Conservation (phyloP, 352 stramenopile species). For the Phytopythium litorale region DNA sequence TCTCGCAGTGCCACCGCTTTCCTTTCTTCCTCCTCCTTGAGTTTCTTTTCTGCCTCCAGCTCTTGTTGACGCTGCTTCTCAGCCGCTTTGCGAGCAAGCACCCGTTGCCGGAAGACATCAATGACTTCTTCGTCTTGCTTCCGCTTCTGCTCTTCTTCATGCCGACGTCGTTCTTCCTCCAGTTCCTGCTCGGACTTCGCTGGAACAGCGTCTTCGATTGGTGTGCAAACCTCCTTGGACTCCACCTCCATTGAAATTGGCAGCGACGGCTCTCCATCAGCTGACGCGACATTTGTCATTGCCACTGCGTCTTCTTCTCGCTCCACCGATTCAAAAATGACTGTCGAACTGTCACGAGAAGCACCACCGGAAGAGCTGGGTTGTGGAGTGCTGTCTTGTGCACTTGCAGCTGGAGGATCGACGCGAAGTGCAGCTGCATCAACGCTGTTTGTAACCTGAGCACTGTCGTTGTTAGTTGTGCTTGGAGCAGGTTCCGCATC, state of each 20-base stretch:
- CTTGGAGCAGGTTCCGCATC: background rate
- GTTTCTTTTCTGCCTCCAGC: conserved; percentile 29
- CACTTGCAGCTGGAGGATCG: background rate
- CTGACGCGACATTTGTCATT: background rate
- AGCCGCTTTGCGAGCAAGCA: conserved; percentile 54
- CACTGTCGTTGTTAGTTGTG: background rate
- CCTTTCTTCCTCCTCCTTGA: conserved; percentile 35
- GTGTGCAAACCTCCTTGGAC: background rate
- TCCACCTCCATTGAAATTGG: background rate
- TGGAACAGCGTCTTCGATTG: background rate
- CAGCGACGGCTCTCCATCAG: too few species aligned
- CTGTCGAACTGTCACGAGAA: background rate
- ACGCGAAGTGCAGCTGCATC: background rate
- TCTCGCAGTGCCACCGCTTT: conserved; percentile 15
- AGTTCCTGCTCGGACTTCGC: conserved; percentile 9
- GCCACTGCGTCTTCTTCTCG: background rate
- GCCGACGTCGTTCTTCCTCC: conserved; percentile 12
- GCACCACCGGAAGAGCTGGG: background rate
- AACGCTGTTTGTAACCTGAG: background rate
- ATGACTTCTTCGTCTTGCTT: conserved; percentile 55
- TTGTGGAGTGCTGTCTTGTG: background rate
- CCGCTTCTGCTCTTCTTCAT: conserved; percentile 46
- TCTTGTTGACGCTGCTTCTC: conserved; percentile 57
- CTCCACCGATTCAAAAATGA: background rate
- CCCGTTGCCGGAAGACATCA: conserved; percentile 61